Conservation (phyloP, 2,329 filamentous ascomycete genomes). For the Colletotrichum scovillei region DNA sequence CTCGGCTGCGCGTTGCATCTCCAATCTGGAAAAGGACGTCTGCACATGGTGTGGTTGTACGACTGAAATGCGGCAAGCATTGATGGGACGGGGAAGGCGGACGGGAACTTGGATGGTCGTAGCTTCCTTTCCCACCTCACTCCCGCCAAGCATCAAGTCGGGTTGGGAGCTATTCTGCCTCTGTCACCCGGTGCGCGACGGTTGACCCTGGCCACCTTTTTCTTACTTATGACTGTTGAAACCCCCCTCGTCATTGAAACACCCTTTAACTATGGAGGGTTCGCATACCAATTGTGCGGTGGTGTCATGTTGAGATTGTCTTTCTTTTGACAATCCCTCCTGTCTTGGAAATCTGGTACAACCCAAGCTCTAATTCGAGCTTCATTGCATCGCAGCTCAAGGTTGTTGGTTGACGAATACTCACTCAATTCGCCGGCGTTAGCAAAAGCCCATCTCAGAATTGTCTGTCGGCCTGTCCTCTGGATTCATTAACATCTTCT, state of each 20-base stretch:
- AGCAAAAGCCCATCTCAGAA: background rate
- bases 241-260: background rate
- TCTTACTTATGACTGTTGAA: background rate
- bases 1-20: constrained; percentile 24
- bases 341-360: background rate
- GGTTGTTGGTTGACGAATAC: background rate
- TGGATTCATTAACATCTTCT: background rate
- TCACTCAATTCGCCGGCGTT: background rate
- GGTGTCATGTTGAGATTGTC: background rate
- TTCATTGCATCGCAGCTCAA: background rate
- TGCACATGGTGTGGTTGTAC: background rate
- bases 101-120: background rate
- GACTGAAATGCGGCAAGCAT: background rate
- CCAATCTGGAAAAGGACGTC: background rate
- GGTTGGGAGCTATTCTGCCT: background rate
- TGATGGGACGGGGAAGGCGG: background rate
- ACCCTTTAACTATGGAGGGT: background rate
- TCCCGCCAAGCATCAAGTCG: background rate
- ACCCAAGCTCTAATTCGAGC: background rate
- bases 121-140: background rate
- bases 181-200: background rate
- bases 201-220: background rate
- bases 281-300: background rate
- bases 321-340: background rate
- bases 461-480: background rate